Base-by-base conservation (phyloP, 352 stramenopile species). In the Albugo candida region DNA sequence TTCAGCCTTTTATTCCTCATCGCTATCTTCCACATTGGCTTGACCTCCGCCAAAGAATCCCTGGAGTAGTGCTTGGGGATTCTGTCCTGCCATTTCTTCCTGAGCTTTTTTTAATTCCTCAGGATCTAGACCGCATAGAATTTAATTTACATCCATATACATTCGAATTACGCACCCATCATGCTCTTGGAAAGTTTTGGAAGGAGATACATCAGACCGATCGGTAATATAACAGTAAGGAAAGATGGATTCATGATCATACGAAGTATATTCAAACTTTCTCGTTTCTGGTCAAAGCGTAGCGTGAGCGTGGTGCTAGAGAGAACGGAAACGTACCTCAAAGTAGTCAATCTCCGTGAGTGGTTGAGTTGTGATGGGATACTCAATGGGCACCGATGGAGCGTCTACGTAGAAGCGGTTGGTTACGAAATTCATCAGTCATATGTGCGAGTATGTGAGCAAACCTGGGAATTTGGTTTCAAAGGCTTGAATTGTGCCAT, bases 71-170 rank as follows among this genome's bases (percentile, higher is more conserved):
- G 70, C 61, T 24, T 67, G 67, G 11, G 76, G 76, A 52, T 89
- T 71, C 36, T 77, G 57, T 11, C 70, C 64, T 17, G 71, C 76
- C 51, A 89, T 81, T 42, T 89, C 76, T 48, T 86, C 76, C 49
- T 89, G 76, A 10, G 73, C 76, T 51, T 86, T 83, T 62, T 89
- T 89, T 61, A 83, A 80, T 45, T 89, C 76, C 38, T 89, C 76
- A 0, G 76, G 76, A 47, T 89, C 76, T 85, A 41, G n/a, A 48
- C 17, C 36, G 13, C 39, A 27, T 18, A 43, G 10, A 17, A 17
- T 16, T 2, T 52, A 43, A 3, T 19, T n/a, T 12, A 39, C 16
- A 39, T 11, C 36, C n/a, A n/a, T 18, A 19, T n/a, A 2, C 10
- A 4, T 41, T 14, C 24, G 35, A 17, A 11, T 10, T 1, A 67